Percentiles rank a stretch among this genome's conserved stretches.
Evolutionary conservation across 192 early-diverging fungal species (phyloP).

Genomic region (Chytriomyces sp.): DNA sequence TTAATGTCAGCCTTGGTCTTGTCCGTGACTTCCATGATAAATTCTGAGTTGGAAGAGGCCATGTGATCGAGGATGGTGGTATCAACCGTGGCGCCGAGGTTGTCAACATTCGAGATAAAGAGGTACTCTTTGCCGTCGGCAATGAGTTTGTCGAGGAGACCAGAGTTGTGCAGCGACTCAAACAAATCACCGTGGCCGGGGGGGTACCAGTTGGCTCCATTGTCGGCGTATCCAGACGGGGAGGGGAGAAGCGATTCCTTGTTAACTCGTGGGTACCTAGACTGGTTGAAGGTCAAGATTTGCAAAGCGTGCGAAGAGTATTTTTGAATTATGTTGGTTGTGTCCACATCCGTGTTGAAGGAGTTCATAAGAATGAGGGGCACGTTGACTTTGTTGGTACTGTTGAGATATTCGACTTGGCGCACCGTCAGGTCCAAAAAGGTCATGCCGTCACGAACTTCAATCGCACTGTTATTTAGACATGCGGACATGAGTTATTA

Average conservation of each 20-base stretch:
- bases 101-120: conserved; percentile 99
- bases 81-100: conserved; percentile 97
- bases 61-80: conserved; percentile 89
- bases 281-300: conserved; percentile 98
- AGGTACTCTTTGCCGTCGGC: conserved; percentile 97
- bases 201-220: conserved; percentile 72
- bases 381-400: conserved; percentile 82
- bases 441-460: conserved; percentile 97
- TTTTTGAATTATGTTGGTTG: conserved; percentile 97
- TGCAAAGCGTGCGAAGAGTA: conserved; percentile 89
- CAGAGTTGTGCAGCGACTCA: conserved; percentile 90
- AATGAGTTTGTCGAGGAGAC: conserved; percentile 89
- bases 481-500: not conserved
- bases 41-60: conserved; percentile 83
- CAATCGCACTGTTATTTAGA: conserved; percentile 71
- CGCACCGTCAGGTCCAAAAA: conserved; percentile 98
- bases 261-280: conserved; percentile 87
- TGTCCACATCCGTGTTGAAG: conserved; percentile 99
- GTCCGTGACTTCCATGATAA: conserved; percentile 99
- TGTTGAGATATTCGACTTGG: conserved; percentile 98
- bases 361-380: conserved; percentile 99
- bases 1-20: conserved; percentile 99
- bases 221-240: conserved; percentile 67
- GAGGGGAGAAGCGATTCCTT: conserved; percentile 91
- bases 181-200: conserved; percentile 99